These are phyloP conservation scores for Coemansia sp. DNA, from an alignment of 192 early-diverging fungal genomes.

Conservation along the genomic window DNA sequence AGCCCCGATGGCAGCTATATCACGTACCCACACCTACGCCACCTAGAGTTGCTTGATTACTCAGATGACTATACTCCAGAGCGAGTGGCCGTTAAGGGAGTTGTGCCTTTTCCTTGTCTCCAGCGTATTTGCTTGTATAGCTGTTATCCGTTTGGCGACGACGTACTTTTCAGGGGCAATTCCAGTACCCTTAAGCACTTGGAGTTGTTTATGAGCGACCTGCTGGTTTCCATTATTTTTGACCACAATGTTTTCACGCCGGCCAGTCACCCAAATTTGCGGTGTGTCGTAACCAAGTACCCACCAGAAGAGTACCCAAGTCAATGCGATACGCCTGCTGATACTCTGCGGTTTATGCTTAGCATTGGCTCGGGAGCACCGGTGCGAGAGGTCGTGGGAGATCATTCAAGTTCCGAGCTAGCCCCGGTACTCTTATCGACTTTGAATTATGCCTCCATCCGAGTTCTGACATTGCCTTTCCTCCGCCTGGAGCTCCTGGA, in stretches of 20 bases:
- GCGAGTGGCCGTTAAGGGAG: background rate
- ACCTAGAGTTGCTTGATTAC: background rate
- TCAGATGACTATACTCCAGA: background rate
- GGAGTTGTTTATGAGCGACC: background rate
- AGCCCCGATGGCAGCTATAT: conserved; percentile 3
- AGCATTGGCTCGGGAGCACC: background rate
- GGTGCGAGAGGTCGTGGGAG: background rate
- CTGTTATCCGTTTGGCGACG: conserved; percentile 12
- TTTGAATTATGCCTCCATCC: background rate
- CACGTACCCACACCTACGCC: background rate
- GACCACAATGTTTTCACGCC: background rate
- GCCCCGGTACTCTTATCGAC: background rate
- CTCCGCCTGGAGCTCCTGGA: background rate
- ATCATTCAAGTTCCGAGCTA: background rate
- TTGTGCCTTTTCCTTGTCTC: background rate
- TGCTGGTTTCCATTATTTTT: background rate
- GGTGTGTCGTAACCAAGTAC: background rate
- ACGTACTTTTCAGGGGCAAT: conserved; percentile 14
- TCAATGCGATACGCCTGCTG: background rate
- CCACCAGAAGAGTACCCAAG: background rate
- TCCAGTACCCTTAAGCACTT: background rate
- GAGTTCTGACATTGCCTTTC: background rate
- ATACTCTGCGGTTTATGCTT: conserved; percentile 1
- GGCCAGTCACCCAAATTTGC: background rate
- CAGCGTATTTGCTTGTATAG: background rate